Conservation (phyloP, 805 yeast species). For the Groenewaldozyma salmanticensis region DNA sequence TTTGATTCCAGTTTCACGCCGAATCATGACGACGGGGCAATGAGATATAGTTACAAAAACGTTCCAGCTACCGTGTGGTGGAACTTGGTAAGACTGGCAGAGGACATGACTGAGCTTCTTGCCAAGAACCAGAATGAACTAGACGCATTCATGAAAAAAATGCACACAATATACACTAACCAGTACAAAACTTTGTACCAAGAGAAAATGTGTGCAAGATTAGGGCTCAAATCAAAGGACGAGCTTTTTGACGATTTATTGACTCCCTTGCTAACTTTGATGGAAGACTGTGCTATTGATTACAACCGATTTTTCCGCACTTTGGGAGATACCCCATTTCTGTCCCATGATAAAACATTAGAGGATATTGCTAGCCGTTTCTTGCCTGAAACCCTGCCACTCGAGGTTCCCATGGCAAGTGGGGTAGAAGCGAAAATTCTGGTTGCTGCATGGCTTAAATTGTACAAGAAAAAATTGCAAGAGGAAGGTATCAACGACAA, state of each 20-base stretch:
- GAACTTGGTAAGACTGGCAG: constrained; percentile 80
- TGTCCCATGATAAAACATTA: constrained; percentile 5
- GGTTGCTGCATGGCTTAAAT: constrained; percentile 44
- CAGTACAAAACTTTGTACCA: constrained; percentile 52
- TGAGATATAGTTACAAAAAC: constrained; percentile 70
- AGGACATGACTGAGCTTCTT: constrained; percentile 67
- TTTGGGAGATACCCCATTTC: constrained; percentile 43
- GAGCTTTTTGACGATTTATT: constrained; percentile 33
- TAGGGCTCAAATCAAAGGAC: constrained; percentile 49
- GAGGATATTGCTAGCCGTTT: constrained; percentile 23
- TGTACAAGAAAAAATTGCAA: constrained; percentile 39
- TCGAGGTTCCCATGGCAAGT: constrained; percentile 21
- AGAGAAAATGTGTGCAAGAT: constrained; percentile 47
- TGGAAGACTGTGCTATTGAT: constrained; percentile 57
- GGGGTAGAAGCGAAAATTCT: constrained; percentile 33
- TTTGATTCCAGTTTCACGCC: constrained; percentile 79
- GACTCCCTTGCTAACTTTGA: constrained; percentile 50
- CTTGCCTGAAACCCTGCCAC: constrained; percentile 27
- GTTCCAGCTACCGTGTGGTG: constrained; percentile 88
- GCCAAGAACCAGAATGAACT: constrained; percentile 49
- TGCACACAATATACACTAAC: constrained; percentile 56
- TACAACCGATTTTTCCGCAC: constrained; percentile 68
- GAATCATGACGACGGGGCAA: constrained; percentile 70
- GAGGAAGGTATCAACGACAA: constrained; percentile 28
- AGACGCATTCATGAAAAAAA: constrained; percentile 55